A percentile compares a stretch with the other conserved stretches of the same genome.
Evolutionary conservation across 768 basidiomycete genomes (phyloP).

Genomic region (Lepiota brunneoincarnata): DNA sequence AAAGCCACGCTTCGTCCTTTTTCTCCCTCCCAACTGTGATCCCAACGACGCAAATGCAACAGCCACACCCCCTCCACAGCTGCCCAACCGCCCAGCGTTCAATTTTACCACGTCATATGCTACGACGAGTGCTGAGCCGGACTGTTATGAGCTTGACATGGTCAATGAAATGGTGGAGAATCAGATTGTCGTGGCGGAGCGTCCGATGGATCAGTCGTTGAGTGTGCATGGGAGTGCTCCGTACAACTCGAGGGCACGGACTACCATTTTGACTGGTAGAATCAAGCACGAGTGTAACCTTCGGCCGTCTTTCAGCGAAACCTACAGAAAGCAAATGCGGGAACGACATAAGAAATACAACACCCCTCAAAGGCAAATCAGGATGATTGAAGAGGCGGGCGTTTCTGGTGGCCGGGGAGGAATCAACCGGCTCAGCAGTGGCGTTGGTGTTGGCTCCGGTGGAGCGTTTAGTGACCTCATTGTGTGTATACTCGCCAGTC

Average conservation of each 20-base stretch:
- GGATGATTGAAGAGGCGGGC: conserved; percentile 71
- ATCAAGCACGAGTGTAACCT: conserved; percentile 82
- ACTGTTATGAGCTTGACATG: conserved; percentile 87
- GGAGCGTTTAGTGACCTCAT: conserved; percentile 63
- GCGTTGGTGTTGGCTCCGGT: conserved; percentile 57
- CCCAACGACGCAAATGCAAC: conserved; percentile 23
- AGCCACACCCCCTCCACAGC: conserved; percentile 17
- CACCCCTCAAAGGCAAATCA: conserved; percentile 62
- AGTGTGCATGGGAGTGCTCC: conserved; percentile 29
- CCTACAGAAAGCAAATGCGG: conserved; percentile 71
- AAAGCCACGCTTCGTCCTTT: conserved; percentile 62
- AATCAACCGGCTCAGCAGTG: conserved; percentile 77
- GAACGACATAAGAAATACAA: conserved; percentile 66
- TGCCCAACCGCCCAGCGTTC: conserved; percentile 37
- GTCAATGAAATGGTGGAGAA: conserved; percentile 83
- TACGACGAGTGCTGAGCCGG: conserved; percentile 41
- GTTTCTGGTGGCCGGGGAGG: conserved; percentile 68
- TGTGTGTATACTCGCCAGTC: conserved; percentile 39
- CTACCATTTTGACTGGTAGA: conserved; percentile 74
- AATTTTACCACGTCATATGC: conserved; percentile 28
- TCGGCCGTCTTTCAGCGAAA: conserved; percentile 63
- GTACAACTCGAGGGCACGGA: conserved; percentile 61
- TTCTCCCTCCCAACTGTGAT: conserved; percentile 59
- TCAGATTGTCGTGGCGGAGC: conserved; percentile 82
- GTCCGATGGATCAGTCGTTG: conserved; percentile 60